These are phyloP conservation scores for Pseudoturritis turrita DNA, from an alignment of 345 rosid genomes.

Conservation along the genomic window DNA sequence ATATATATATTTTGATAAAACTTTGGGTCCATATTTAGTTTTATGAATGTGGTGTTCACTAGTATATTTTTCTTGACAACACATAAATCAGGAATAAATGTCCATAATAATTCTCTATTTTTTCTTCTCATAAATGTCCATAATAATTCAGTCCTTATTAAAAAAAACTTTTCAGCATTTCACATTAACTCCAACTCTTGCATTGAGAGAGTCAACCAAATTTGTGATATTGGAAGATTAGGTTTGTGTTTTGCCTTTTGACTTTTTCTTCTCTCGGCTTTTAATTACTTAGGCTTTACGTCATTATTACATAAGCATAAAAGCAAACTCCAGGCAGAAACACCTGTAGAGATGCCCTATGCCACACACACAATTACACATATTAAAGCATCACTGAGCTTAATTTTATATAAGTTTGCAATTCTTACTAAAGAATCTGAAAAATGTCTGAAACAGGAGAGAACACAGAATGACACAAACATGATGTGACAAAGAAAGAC, in stretches of 20 bases:
- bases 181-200: conserved; percentile 1
- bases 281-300: conserved; percentile 20
- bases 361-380: neutral
- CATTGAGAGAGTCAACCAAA: conserved; percentile 17
- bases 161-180: neutral
- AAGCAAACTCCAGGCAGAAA: neutral
- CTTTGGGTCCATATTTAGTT: neutral
- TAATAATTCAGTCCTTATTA: neutral
- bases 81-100: neutral
- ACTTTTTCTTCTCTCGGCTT: conserved; percentile 9
- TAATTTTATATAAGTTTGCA: neutral
- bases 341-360: neutral
- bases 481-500: neutral
- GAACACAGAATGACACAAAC: neutral
- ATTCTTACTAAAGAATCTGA: neutral
- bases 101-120: neutral
- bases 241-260: conserved; percentile 30
- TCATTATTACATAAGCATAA: conserved; percentile 18
- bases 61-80: neutral
- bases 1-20: no score
- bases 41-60: neutral
- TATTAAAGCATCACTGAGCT: neutral
- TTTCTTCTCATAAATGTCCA: neutral
- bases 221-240: conserved; percentile 30
- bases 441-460: neutral